Evolutionary conservation across 2,329 filamentous ascomycete species (phyloP).

Genomic region (Harringtonia aguacate): DNA sequence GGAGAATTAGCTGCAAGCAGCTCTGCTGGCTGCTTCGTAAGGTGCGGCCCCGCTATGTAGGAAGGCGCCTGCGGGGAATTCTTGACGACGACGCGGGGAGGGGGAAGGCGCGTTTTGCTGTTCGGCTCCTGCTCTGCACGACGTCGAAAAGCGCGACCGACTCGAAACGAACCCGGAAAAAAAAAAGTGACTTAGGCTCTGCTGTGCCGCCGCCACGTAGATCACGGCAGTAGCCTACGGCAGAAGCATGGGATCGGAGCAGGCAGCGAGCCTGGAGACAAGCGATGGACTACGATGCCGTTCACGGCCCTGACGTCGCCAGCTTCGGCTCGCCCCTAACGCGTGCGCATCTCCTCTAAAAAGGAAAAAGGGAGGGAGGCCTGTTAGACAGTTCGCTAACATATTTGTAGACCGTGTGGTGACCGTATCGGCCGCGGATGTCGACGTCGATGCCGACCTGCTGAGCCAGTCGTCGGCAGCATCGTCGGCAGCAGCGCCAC

Average conservation of each 20-base stretch:
- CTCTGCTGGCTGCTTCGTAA: too few species aligned
- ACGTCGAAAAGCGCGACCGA: too few species aligned
- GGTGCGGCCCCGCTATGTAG: too few species aligned
- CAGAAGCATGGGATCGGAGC: not conserved
- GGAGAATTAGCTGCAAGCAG: too few species aligned
- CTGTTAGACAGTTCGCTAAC: not conserved
- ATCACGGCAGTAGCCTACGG: too few species aligned
- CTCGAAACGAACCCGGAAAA: too few species aligned
- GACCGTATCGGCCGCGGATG: slow-evolving; percentile 66
- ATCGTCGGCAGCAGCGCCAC: slow-evolving; percentile 16
- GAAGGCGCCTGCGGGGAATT: not conserved
- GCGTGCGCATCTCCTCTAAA: slow-evolving; percentile 27
- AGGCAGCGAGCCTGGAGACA: not conserved
- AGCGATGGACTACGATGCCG: slow-evolving; percentile 45
- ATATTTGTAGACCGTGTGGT: slow-evolving; percentile 55
- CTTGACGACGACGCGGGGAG: not conserved
- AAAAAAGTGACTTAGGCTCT: too few species aligned
- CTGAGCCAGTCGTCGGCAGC: slow-evolving; percentile 6
- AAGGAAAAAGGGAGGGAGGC: too few species aligned
- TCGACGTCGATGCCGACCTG: slow-evolving; percentile 38
- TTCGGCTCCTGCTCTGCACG: too few species aligned
- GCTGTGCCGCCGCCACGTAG: too few species aligned
- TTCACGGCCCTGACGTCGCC: slow-evolving; percentile 49
- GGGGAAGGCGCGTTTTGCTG: too few species aligned
- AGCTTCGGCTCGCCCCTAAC: slow-evolving; percentile 47